Conservation (phyloP, 345 rosid genomes). For the Mangifera indica region DNA sequence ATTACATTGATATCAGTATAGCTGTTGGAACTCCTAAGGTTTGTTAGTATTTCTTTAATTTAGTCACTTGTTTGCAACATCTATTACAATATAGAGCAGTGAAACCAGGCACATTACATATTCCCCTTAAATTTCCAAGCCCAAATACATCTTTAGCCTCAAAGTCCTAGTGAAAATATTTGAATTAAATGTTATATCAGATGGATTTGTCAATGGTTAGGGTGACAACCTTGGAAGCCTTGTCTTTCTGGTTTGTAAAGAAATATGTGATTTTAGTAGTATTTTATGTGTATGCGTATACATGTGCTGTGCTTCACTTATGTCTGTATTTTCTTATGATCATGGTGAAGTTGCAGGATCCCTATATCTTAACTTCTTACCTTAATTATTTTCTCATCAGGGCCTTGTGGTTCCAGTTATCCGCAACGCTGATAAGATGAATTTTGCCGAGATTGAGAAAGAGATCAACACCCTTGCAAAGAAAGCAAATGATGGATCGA, state of each 20-base stretch:
- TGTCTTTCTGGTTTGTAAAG: neutral
- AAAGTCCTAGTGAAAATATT: neutral
- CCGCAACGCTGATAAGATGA: conserved; percentile 68
- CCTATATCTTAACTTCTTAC: neutral
- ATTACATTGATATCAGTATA: conserved; percentile 86
- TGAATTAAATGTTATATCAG: neutral
- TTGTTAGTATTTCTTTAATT: conserved; percentile 19
- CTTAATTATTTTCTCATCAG: conserved; percentile 34
- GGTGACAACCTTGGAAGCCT: neutral
- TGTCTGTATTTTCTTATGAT: neutral
- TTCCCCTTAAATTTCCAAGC: neutral
- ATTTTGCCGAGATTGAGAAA: conserved; percentile 91
- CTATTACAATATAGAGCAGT: too few relatives aligned
- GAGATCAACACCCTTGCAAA: conserved; percentile 86
- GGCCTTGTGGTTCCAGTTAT: conserved; percentile 94
- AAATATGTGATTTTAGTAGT: neutral
- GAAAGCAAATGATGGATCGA: conserved; percentile 89
- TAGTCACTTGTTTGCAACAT: neutral
- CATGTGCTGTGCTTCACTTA: neutral
- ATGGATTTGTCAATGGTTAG: neutral
- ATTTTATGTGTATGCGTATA: neutral
- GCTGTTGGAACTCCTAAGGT: conserved; percentile 76
- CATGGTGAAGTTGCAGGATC: neutral
- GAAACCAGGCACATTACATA: neutral
- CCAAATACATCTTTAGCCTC: neutral